Base-by-base conservation (phyloP, 2,329 filamentous ascomycete species). In the Diplodia scrobiculata region DNA sequence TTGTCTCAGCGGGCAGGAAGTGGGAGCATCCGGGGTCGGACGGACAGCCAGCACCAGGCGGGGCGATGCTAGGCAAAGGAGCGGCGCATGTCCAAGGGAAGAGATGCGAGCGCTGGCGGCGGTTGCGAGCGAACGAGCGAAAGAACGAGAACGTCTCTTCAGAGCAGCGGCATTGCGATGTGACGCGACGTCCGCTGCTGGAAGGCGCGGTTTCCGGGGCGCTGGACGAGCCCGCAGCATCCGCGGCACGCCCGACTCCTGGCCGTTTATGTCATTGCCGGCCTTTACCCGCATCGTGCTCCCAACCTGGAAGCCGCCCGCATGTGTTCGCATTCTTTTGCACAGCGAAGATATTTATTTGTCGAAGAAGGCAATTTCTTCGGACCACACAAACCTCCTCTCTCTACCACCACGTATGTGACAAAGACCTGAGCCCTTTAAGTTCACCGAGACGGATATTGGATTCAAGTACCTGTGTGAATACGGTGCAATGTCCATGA, bases 11-110 rank as follows among this genome's bases (percentile, higher is more conserved):
- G 58, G 41, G 58, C 34, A n/a, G 52, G 17, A 25, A 53, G 60
- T 38, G 48, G 60, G 58, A 62, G 58, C 45, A 62, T 62, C 45
- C 58, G 29, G 58, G 58, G 34, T 50, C 45, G 58, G 58, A 47
- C 58, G 58, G 58, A 47, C 58, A 36, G 58, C 58, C 58, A 62
- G 58, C 58, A 62, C 58, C 58, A 62, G 58, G 58, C 58, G 45
- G 41, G 19, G 34, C 27, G 29, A 62, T 50, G 58, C 58, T 62
- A 62, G 41, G 29, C 45, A 47, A 50, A 50, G 29, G 58, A 62
- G 25, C 27, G 45, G 48, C 45, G 58, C 58, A 62, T 62, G 58
- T 62, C 58, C 58, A 5, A n/a, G 13, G 27, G 36, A 5, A 19
- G 17, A 41, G 45, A 62, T 45, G 45, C 29, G n/a, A 48, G 58